Conservation (phyloP, 2,329 filamentous ascomycete species). For the Colletotrichum tropicale region DNA sequence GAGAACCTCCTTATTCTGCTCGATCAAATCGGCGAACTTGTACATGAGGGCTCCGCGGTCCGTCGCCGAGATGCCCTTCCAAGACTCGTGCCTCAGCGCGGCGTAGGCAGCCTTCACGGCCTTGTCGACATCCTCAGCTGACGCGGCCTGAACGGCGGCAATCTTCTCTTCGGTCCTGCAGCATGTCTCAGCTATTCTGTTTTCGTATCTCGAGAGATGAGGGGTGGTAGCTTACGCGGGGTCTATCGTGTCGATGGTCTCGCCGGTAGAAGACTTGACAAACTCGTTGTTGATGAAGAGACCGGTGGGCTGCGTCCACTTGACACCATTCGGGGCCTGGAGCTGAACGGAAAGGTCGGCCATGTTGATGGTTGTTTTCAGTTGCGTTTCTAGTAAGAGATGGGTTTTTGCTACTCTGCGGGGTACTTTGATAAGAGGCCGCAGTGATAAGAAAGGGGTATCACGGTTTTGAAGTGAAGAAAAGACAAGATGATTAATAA, state of each 20-base stretch:
- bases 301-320: constrained; percentile 70
- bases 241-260: constrained; percentile 66
- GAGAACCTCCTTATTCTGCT: constrained; percentile 59
- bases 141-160: constrained; percentile 69
- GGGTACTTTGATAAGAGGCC: neutral
- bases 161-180: constrained; percentile 42
- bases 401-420: neutral
- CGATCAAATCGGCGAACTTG: constrained; percentile 73
- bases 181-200: neutral
- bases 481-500: neutral
- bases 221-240: constrained; percentile 52
- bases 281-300: constrained; percentile 83
- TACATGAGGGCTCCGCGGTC: constrained; percentile 73
- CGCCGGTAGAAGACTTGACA: constrained; percentile 60
- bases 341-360: constrained; percentile 50
- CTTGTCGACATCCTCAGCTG: constrained; percentile 66
- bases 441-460: neutral
- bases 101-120: constrained; percentile 70
- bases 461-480: neutral
- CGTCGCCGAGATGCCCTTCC: constrained; percentile 70
- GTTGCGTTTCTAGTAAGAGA: no score
- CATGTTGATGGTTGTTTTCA: neutral
- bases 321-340: constrained; percentile 72
- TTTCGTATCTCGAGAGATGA: neutral
- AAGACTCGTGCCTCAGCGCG: constrained; percentile 70